Evolutionary conservation across 225 moss, liverwort and hornwort species (phyloP).

Genomic region (Neckera pumila): DNA sequence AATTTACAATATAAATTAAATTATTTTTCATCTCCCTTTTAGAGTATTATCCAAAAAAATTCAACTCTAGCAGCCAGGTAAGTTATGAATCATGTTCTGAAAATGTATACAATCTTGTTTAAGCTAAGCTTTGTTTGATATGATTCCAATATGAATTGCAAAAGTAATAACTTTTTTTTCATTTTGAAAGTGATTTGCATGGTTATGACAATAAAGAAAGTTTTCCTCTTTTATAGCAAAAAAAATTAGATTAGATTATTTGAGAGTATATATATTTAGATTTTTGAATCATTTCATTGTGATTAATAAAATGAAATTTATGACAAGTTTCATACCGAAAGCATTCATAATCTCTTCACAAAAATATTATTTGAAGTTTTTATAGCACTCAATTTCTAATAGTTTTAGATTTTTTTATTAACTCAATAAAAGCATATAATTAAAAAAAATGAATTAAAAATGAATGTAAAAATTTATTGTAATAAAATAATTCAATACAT

Average conservation of each 20-base stretch:
- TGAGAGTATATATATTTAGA: not conserved
- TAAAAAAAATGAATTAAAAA: not conserved
- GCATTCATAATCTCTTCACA: not conserved
- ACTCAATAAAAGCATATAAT: not conserved
- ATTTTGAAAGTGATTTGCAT: not conserved
- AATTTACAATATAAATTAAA: too few relatives aligned
- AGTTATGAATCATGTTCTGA: too few relatives aligned
- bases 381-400: not conserved
- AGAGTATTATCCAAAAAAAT: too few relatives aligned
- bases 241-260: too few relatives aligned
- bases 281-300: not conserved
- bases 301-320: not conserved
- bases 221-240: too few relatives aligned
- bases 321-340: not conserved
- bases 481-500: accelerated
- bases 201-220: too few relatives aligned
- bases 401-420: not conserved
- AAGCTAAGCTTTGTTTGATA: not conserved
- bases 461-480: not conserved
- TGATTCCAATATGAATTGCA: not conserved
- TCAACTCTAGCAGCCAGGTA: accelerated
- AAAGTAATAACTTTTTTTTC: not conserved
- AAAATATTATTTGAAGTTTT: not conserved
- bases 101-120: not conserved
- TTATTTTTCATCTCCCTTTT: too few relatives aligned